A percentile compares a stretch with the other conserved stretches of the same genome.
Evolutionary conservation across 345 rosid species (phyloP).

Genomic region (Eucalyptus erythrocorys): DNA sequence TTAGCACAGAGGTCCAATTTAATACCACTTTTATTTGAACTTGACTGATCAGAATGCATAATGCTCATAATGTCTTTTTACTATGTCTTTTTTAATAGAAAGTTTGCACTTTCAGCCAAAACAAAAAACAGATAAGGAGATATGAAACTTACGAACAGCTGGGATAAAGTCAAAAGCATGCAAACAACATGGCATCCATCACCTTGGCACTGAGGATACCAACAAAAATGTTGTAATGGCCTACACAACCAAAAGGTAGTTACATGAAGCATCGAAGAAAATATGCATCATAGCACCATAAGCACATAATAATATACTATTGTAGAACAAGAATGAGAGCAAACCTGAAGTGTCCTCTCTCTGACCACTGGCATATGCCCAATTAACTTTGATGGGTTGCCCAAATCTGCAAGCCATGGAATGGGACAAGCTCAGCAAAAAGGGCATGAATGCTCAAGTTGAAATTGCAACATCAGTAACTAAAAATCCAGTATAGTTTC

Average conservation of each 20-base stretch:
- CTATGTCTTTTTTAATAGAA: not conserved
- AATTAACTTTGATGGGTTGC: constrained; percentile 97
- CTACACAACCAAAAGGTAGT: constrained; percentile 17
- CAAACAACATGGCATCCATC: constrained; percentile 82
- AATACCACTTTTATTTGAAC: not conserved
- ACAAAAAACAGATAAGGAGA: not conserved
- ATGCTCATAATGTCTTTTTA: not conserved
- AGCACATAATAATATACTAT: not conserved
- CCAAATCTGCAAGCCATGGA: constrained; percentile 53
- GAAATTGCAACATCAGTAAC: not conserved
- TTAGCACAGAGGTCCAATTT: not conserved
- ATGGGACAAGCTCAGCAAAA: not conserved
- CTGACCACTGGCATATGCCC: constrained; percentile 99
- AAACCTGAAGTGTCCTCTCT: constrained; percentile 95
- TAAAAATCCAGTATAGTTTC: not conserved
- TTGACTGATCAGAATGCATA: not conserved
- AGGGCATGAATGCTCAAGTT: not conserved
- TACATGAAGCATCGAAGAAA: not conserved
- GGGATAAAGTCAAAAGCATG: constrained; percentile 82
- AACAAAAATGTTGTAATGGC: constrained; percentile 87
- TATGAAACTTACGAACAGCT: constrained; percentile 71
- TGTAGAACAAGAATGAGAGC: not conserved
- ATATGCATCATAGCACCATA: not conserved
- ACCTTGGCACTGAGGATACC: constrained; percentile 98
- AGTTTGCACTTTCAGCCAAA: not conserved